Base-by-base conservation (phyloP, 2,329 filamentous ascomycete species). In the Metarhizium rileyi region DNA sequence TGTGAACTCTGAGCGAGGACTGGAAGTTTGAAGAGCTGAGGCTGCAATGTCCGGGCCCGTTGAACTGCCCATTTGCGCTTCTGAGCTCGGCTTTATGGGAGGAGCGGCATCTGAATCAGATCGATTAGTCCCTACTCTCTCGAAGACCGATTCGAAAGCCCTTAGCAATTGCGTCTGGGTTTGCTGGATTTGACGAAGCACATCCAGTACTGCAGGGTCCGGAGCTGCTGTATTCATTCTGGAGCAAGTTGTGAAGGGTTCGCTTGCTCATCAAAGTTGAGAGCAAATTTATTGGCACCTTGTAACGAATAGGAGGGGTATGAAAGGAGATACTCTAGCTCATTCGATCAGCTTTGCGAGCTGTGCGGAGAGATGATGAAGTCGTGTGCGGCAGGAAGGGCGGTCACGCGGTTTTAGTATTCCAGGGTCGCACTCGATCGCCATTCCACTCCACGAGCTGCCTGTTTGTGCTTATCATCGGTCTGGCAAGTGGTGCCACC, bases 1-100 rank as follows among this genome's bases (percentile, higher is more conserved):
- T 9, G 75, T 73, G 53, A 77, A 72, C 4, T 66, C 67, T 5
- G 74, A 66, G 52, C 72, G 72, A 54, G 70, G 65, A 18, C 59
- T 60, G 4, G 63, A 53, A 12, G 64, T 60, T 6, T 12, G 18
- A 46, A 23, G 16, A 30, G 26, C 16, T 18, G 26, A 16, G 20
- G 25, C n/a, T n/a, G 30, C n/a, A 12, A 22, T 18, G 6, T 38
- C 23, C 44, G 41, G 20, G 5, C 43, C 44, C 22, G 27, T 44
- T 16, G 28, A 23, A n/a, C n/a, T 22, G 22, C 23, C 23, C 30
- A 10, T 33, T n/a, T 25, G 38, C 10, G 26, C 28, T 33, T 46
- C 48, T 2, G 51, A 47, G 18, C 26, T 27, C 4, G 51, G 44
- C 33, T 44, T 40, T 14, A 44, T 16, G 26, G 53, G 33, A 48